A percentile compares a stretch with the other conserved stretches of the same genome.
phyloP scores from a whole-genome alignment of 2,329 filamentous ascomycete species.

The Myriosclerotinia curreyana region DNA sequence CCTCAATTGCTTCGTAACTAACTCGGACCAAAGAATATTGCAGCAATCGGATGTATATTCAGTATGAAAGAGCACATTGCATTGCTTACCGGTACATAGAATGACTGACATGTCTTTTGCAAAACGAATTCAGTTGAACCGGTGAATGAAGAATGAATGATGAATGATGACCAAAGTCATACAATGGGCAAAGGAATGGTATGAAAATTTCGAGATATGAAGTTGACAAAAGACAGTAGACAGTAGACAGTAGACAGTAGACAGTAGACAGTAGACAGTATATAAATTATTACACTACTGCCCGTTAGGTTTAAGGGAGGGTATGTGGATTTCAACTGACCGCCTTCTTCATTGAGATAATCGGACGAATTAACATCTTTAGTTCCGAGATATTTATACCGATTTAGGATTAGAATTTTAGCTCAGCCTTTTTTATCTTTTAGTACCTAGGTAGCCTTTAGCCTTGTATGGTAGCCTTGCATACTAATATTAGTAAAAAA shows the following conservation, averaged over 20 bases:
- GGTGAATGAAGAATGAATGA: background rate
- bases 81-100: constrained; percentile 17
- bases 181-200: background rate
- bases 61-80: background rate
- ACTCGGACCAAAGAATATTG: background rate
- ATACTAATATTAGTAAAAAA: background rate
- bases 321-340: background rate
- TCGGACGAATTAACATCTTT: background rate
- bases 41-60: background rate
- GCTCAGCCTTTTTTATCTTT: background rate
- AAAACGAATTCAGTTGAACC: background rate
- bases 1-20: background rate
- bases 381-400: background rate
- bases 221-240: no score
- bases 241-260: no score
- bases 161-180: background rate
- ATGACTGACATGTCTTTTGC: constrained; percentile 14
- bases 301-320: no score
- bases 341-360: background rate
- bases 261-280: no score
- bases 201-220: no score
- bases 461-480: constrained; percentile 7
- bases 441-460: background rate
- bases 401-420: no score
- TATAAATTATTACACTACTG: no score